Percentiles rank a stretch among this genome's conserved stretches.
Conservation (phyloP, 768 basidiomycete genomes). For the Xerocomus brunneocitrinus region DNA sequence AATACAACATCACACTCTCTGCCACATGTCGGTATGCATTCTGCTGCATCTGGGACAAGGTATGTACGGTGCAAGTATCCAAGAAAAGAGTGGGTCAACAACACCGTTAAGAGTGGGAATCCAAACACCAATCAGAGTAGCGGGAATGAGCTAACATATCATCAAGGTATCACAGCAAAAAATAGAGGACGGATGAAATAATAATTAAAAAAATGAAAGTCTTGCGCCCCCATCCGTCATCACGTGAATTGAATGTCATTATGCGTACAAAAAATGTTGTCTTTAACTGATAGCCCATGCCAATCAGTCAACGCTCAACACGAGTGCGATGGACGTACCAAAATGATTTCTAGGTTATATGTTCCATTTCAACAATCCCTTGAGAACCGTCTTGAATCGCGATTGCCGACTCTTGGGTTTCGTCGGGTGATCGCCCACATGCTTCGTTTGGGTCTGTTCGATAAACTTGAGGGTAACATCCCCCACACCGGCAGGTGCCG, state of each 20-base stretch:
- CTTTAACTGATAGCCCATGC: not conserved
- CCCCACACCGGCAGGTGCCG: slow-evolving; percentile 16
- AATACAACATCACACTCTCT: not conserved
- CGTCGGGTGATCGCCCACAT: not conserved
- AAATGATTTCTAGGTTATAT: not conserved
- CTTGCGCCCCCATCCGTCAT: not conserved
- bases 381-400: slow-evolving; percentile 14
- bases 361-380: slow-evolving; percentile 16
- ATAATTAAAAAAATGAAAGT: not conserved
- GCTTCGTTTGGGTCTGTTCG: slow-evolving; percentile 3
- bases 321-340: slow-evolving; percentile 1
- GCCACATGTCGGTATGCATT: not conserved
- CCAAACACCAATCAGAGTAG: not conserved
- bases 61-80: not conserved
- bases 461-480: slow-evolving; percentile 13
- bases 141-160: not conserved
- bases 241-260: not conserved
- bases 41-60: not conserved
- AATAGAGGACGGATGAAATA: not conserved
- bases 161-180: not conserved
- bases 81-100: not conserved
- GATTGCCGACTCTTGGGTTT: slow-evolving; percentile 8
- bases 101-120: not conserved
- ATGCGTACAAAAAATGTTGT: not conserved
- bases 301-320: not conserved